Percentiles rank a stretch among this genome's conserved stretches.
These are phyloP conservation scores for Aspergillus sp. DNA, from an alignment of 2,329 filamentous ascomycete genomes.

Conservation along the genomic window DNA sequence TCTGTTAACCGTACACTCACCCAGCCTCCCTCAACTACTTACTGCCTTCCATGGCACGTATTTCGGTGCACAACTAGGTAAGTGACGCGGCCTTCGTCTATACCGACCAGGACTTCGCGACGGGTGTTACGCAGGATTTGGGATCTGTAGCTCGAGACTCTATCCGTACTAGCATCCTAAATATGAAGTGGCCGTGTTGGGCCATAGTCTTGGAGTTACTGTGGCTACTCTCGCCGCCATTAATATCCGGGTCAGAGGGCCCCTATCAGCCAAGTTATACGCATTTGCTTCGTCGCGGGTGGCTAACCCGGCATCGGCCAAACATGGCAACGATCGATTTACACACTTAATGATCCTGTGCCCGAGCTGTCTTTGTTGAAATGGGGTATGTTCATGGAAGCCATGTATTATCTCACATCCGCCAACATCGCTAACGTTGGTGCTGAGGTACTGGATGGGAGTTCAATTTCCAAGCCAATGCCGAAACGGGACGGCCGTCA, in stretches of 20 bases:
- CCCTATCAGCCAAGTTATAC: conserved; percentile 47
- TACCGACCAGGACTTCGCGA: conserved; percentile 34
- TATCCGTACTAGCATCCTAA: conserved; percentile 28
- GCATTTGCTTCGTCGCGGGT: conserved; percentile 60
- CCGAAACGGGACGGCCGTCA: conserved; percentile 14
- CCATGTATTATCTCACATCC: conserved; percentile 55
- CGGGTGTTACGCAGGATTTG: conserved; percentile 34
- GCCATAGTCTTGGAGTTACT: conserved; percentile 62
- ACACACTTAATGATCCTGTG: conserved; percentile 62
- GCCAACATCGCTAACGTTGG: conserved; percentile 17
- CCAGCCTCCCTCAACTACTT: conserved; percentile 15
- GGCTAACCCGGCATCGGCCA: conserved; percentile 49
- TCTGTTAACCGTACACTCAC: too few relatives aligned
- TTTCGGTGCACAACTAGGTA: conserved; percentile 23
- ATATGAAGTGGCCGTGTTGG: conserved; percentile 42
- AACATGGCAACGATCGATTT: conserved; percentile 53
- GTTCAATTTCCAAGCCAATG: conserved; percentile 18
- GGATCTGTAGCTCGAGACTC: conserved; percentile 38
- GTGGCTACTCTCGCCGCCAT: conserved; percentile 54
- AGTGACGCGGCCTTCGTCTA: conserved; percentile 21
- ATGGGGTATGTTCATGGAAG: conserved; percentile 58
- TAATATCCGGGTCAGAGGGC: conserved; percentile 45
- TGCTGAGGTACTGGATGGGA: conserved; percentile 15
- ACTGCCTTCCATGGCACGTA: conserved; percentile 32
- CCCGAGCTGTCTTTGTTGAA: conserved; percentile 57